Conservation (phyloP, 495 filamentous ascomycete genomes). For the Daldinia vernicosa region DNA sequence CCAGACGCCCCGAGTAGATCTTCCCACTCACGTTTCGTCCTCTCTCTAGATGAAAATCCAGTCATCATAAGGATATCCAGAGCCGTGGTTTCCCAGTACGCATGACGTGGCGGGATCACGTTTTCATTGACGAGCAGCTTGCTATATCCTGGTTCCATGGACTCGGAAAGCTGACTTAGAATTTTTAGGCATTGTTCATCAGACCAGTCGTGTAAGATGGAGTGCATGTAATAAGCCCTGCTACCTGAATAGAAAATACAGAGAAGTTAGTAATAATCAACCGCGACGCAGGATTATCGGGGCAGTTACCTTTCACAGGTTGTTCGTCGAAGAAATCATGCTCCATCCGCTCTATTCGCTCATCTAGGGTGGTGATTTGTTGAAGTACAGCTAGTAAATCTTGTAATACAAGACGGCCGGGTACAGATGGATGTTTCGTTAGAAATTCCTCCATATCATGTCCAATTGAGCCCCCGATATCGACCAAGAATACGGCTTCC, state of each 20-base stretch:
- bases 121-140: conserved; percentile 18
- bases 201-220: not conserved
- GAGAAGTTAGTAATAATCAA: not conserved
- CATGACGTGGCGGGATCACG: conserved; percentile 3
- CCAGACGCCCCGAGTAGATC: not conserved
- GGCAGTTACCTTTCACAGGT: not conserved
- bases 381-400: not conserved
- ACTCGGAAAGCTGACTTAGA: not conserved
- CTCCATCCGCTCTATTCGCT: not conserved
- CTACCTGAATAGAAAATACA: not conserved
- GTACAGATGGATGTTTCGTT: not conserved
- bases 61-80: conserved; percentile 18
- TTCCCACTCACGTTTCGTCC: conserved; percentile 8
- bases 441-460: not conserved
- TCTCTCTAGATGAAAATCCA: not conserved
- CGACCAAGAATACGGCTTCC: not conserved
- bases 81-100: conserved; percentile 6
- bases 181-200: not conserved
- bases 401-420: not conserved
- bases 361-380: not conserved
- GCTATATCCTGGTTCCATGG: conserved; percentile 2
- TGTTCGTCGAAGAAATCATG: not conserved
- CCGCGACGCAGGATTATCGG: no score
- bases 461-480: not conserved
- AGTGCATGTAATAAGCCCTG: not conserved